phyloP scores from a whole-genome alignment of 2,329 filamentous ascomycete species.

The Nemania sp. region DNA sequence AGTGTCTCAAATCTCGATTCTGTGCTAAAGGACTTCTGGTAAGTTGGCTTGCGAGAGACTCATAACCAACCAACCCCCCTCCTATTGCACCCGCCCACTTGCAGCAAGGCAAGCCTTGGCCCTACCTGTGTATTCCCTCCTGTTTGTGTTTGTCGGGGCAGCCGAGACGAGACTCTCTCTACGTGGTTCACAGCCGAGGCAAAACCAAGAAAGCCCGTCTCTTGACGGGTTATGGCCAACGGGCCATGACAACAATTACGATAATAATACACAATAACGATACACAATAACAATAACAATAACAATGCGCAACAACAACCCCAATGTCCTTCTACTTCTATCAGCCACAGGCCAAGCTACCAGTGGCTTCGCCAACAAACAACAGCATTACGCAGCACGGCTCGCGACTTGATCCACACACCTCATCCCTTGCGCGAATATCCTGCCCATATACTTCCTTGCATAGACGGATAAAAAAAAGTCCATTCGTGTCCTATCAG shows the following conservation, averaged over 20 bases:
- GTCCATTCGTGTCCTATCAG: background rate
- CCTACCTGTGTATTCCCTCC: constrained; percentile 7
- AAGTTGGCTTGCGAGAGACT: constrained; percentile 26
- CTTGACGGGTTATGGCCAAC: background rate
- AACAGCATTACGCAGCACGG: background rate
- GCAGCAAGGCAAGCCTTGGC: background rate
- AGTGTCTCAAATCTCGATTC: constrained; percentile 31
- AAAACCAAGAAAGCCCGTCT: background rate
- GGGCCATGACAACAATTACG: constrained; percentile 3
- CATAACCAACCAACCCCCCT: constrained; percentile 10
- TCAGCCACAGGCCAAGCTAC: background rate
- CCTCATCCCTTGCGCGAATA: constrained; percentile 14
- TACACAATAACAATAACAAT: background rate
- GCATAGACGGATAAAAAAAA: background rate
- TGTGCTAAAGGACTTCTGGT: constrained; percentile 31
- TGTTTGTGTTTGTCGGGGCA: constrained; percentile 14
- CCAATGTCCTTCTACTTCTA: background rate
- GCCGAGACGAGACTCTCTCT: background rate
- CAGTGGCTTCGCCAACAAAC: constrained; percentile 5
- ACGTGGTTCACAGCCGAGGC: constrained; percentile 17
- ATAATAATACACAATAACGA: background rate
- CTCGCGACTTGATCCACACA: constrained; percentile 1
- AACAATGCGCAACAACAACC: background rate
- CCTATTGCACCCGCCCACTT: constrained; percentile 2
- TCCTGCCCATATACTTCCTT: background rate